Percentiles rank a stretch among this genome's conserved stretches.
Evolutionary conservation across 345 rosid genomes (phyloP).

Genomic region (Nasturtium officinale): DNA sequence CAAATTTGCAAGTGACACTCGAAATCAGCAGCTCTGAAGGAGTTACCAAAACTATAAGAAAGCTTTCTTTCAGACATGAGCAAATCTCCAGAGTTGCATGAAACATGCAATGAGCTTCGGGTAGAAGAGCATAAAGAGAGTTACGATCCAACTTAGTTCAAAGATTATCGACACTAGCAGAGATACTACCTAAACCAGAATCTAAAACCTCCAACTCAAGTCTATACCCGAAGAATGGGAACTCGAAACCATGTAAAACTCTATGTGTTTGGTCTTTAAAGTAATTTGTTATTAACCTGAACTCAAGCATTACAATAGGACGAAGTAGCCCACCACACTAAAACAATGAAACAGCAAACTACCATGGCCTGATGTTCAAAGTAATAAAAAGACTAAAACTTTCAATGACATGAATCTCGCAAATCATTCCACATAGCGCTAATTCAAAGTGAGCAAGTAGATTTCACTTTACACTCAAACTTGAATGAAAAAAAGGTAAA

Average conservation of each 20-base stretch:
- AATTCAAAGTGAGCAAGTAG: background rate
- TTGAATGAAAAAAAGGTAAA: too few species aligned
- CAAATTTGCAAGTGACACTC: constrained; percentile 8
- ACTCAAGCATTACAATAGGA: background rate
- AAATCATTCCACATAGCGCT: constrained; percentile 13
- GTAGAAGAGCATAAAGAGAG: constrained; percentile 8
- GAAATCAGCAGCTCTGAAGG: background rate
- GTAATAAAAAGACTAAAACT: constrained; percentile 19
- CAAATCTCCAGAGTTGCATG: background rate
- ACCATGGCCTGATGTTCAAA: background rate
- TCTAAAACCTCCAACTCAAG: background rate
- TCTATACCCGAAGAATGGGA: background rate
- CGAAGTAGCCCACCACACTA: background rate
- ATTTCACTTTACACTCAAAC: too few species aligned
- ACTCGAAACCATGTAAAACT: background rate
- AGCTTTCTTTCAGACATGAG: constrained; percentile 12
- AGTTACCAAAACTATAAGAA: background rate
- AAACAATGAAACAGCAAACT: background rate
- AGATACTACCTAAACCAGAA: background rate
- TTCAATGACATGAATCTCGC: constrained; percentile 5
- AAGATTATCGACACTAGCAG: background rate
- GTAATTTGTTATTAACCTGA: background rate
- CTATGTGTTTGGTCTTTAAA: background rate
- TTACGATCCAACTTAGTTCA: constrained; percentile 1
- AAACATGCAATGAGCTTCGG: constrained; percentile 16